These are phyloP conservation scores for Trichoderma gamsii DNA, from an alignment of 495 filamentous ascomycete genomes.

Conservation along the genomic window DNA sequence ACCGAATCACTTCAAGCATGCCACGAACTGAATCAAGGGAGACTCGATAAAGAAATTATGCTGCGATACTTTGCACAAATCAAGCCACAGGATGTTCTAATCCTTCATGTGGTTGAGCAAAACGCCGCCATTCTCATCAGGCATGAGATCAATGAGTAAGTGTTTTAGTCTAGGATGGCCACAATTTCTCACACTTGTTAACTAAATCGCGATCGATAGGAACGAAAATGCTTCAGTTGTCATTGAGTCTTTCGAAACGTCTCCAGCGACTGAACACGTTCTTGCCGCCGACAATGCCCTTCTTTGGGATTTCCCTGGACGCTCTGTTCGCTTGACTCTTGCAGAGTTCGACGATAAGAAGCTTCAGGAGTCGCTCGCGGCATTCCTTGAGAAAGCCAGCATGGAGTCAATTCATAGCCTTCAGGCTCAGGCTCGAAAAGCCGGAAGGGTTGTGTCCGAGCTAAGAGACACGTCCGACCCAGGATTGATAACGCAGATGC, in stretches of 20 bases:
- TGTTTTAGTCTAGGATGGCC: neutral
- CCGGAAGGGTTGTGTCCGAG: slow-evolving; percentile 40
- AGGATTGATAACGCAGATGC: slow-evolving; percentile 46
- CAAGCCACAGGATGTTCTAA: neutral
- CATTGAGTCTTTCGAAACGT: slow-evolving; percentile 55
- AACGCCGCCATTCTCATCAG: neutral
- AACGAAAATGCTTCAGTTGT: slow-evolving; percentile 22
- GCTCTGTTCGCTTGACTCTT: slow-evolving; percentile 37
- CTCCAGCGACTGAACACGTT: slow-evolving; percentile 41
- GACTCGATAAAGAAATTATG: neutral
- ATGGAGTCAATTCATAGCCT: slow-evolving; percentile 50
- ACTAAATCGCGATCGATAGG: neutral
- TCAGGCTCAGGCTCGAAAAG: slow-evolving; percentile 44
- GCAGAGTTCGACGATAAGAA: slow-evolving; percentile 32
- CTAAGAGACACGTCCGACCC: slow-evolving; percentile 51
- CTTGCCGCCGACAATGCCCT: slow-evolving; percentile 29
- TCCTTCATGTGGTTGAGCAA: neutral
- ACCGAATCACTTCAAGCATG: neutral
- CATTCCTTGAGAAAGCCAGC: slow-evolving; percentile 54
- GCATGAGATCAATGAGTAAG: neutral
- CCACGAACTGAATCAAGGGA: neutral
- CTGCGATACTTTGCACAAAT: neutral
- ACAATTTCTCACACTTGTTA: neutral
- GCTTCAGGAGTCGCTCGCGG: slow-evolving; percentile 45
- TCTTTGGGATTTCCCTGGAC: slow-evolving; percentile 38